Percentiles rank a stretch among this genome's conserved stretches.
phyloP scores from a whole-genome alignment of 2,329 filamentous ascomycete genomes.

The Fusarium cyanostomum region DNA sequence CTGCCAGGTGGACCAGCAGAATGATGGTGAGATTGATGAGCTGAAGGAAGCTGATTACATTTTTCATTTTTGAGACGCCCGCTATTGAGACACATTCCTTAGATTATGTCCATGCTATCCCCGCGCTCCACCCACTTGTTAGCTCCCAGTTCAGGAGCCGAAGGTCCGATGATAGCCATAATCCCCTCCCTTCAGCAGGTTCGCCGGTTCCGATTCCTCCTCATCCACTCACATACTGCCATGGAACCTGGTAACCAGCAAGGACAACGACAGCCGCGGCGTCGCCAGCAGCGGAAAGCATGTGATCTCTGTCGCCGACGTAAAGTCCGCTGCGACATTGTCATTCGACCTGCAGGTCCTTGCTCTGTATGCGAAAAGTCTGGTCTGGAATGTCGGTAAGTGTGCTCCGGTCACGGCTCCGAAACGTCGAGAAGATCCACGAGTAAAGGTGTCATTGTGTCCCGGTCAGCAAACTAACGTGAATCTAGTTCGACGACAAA shows the following conservation, averaged over 20 bases:
- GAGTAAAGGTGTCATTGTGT: too few species aligned
- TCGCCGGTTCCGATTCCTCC: constrained; percentile 33
- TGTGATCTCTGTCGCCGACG: constrained; percentile 40
- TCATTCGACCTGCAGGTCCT: constrained; percentile 23
- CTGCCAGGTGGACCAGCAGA: too few species aligned
- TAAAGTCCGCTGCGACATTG: constrained; percentile 40
- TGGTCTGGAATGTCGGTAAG: constrained; percentile 40
- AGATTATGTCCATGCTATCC: neutral
- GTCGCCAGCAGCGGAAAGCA: constrained; percentile 46
- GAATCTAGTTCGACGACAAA: constrained; percentile 33
- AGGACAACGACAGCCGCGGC: constrained; percentile 11
- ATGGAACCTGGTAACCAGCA: constrained; percentile 20
- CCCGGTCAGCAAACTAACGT: constrained; percentile 15
- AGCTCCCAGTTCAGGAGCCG: constrained; percentile 6
- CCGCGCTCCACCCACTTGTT: neutral
- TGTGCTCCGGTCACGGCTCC: constrained; percentile 20
- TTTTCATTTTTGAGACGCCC: too few species aligned
- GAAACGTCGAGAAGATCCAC: neutral
- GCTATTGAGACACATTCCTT: too few species aligned
- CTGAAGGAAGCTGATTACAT: too few species aligned
- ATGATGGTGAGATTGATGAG: too few species aligned
- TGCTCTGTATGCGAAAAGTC: constrained; percentile 41
- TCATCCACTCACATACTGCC: constrained; percentile 1
- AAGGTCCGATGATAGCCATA: constrained; percentile 10
- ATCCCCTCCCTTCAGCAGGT: neutral